phyloP scores from a whole-genome alignment of 1,284 basidiomycete genomes.

The Porodaedalea pini region DNA sequence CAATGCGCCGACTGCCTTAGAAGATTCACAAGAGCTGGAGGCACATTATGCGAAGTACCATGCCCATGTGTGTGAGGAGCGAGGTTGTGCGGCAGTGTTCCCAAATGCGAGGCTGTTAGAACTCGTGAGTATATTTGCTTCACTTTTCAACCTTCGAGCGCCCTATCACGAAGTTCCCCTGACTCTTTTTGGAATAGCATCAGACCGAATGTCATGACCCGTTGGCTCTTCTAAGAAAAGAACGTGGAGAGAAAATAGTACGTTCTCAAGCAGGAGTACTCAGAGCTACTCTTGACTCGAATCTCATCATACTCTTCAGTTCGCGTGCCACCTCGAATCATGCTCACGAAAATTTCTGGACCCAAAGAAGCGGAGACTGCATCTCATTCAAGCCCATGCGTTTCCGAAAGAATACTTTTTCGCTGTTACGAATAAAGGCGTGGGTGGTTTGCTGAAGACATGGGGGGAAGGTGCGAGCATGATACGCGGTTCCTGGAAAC shows the following conservation, averaged over 20 bases:
- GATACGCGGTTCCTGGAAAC: constrained; percentile 67
- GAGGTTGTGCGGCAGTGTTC: constrained; percentile 76
- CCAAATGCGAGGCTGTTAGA: constrained; percentile 76
- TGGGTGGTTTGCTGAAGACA: constrained; percentile 66
- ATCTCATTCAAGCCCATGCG: constrained; percentile 76
- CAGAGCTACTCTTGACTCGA: neutral
- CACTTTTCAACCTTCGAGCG: neutral
- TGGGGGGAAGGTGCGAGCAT: constrained; percentile 81
- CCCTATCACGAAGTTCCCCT: neutral
- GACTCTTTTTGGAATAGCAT: constrained; percentile 49
- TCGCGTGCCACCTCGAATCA: constrained; percentile 70
- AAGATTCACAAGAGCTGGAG: constrained; percentile 65
- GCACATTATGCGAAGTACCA: constrained; percentile 81
- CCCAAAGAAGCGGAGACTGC: constrained; percentile 76
- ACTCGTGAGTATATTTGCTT: constrained; percentile 53
- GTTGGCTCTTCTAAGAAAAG: constrained; percentile 65
- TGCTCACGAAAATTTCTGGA: constrained; percentile 67
- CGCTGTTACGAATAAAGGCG: constrained; percentile 82
- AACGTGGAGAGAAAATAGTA: constrained; percentile 86
- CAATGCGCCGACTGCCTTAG: constrained; percentile 52
- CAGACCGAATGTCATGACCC: constrained; percentile 87
- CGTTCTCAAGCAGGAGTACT: constrained; percentile 32
- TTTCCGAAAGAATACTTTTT: constrained; percentile 89
- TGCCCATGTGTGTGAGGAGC: constrained; percentile 73
- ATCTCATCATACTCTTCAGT: constrained; percentile 44